These are phyloP conservation scores for Forsythia viridissima DNA, from an alignment of 257 asterid genomes.

Conservation along the genomic window DNA sequence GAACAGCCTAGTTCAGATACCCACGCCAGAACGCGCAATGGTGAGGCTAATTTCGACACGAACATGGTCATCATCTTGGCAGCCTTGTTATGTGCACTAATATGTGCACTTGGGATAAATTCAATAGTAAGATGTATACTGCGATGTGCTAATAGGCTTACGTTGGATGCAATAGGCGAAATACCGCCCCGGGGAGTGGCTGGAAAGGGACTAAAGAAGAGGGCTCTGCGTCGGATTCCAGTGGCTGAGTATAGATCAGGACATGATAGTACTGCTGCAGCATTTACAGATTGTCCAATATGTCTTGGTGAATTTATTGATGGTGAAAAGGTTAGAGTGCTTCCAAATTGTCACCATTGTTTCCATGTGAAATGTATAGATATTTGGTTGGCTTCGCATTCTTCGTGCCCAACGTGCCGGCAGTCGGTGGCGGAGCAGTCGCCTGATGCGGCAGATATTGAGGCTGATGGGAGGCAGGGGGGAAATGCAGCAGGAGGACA, in stretches of 20 bases:
- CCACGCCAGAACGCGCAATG: slow-evolving; percentile 26
- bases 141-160: slow-evolving; percentile 48
- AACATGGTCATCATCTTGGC: slow-evolving; percentile 77
- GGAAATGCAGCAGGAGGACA: slow-evolving; percentile 30
- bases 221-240: slow-evolving; percentile 54
- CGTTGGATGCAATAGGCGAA: slow-evolving; percentile 27
- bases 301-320: slow-evolving; percentile 71
- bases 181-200: slow-evolving; percentile 29
- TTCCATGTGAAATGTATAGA: slow-evolving; percentile 75
- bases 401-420: slow-evolving; percentile 83
- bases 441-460: slow-evolving; percentile 18
- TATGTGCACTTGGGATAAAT: slow-evolving; percentile 73
- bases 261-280: slow-evolving; percentile 28
- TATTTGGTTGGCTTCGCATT: slow-evolving; percentile 68
- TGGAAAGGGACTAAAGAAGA: slow-evolving; percentile 58
- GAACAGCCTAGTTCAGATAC: slow-evolving; percentile 24
- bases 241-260: slow-evolving; percentile 57
- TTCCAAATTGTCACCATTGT: slow-evolving; percentile 73
- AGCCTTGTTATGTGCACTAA: slow-evolving; percentile 64
- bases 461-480: slow-evolving; percentile 27
- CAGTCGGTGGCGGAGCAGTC: slow-evolving; percentile 52
- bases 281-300: slow-evolving; percentile 67
- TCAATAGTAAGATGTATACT: slow-evolving; percentile 56
- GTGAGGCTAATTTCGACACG: slow-evolving; percentile 53
- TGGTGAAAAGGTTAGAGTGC: slow-evolving; percentile 72